Conservation (phyloP, 495 filamentous ascomycete genomes). For the Penicillium subrubescens region DNA sequence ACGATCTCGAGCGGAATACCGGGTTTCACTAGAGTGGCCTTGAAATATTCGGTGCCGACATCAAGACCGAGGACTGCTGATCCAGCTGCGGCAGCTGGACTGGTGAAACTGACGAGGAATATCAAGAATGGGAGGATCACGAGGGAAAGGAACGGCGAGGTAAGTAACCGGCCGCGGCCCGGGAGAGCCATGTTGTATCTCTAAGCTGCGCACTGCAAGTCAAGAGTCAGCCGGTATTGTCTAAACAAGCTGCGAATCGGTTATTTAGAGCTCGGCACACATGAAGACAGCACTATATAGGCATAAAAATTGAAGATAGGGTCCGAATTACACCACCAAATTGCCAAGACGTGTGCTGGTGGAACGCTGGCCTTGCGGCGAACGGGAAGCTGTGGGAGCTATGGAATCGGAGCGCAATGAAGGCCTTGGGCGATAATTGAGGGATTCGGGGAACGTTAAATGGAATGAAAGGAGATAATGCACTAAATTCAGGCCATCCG, state of each 20-base stretch:
- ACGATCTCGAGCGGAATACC: slow-evolving; percentile 98
- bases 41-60: slow-evolving; percentile 95
- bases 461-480: slow-evolving; percentile 10
- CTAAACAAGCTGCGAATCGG: neutral
- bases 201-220: slow-evolving; percentile 27
- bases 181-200: slow-evolving; percentile 53
- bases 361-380: slow-evolving; percentile 29
- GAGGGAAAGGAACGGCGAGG: slow-evolving; percentile 42
- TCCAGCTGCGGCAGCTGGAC: slow-evolving; percentile 59
- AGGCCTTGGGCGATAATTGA: neutral
- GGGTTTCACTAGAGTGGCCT: slow-evolving; percentile 94
- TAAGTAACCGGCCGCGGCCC: slow-evolving; percentile 46
- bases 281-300: slow-evolving; percentile 16
- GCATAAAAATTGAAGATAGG: neutral
- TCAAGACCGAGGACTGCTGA: slow-evolving; percentile 89
- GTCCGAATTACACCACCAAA: slow-evolving; percentile 14
- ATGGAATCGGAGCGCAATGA: slow-evolving; percentile 15
- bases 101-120: slow-evolving; percentile 59
- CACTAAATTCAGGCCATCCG: slow-evolving; percentile 22
- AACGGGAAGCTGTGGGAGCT: slow-evolving; percentile 15
- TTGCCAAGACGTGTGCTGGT: slow-evolving; percentile 22
- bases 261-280: neutral
- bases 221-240: slow-evolving; percentile 13
- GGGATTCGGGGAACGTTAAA: neutral
- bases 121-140: slow-evolving; percentile 48